Percentiles rank a stretch among this genome's conserved stretches.
These are phyloP conservation scores for Truncatella angustata DNA, from an alignment of 2,329 filamentous ascomycete genomes.

Conservation along the genomic window DNA sequence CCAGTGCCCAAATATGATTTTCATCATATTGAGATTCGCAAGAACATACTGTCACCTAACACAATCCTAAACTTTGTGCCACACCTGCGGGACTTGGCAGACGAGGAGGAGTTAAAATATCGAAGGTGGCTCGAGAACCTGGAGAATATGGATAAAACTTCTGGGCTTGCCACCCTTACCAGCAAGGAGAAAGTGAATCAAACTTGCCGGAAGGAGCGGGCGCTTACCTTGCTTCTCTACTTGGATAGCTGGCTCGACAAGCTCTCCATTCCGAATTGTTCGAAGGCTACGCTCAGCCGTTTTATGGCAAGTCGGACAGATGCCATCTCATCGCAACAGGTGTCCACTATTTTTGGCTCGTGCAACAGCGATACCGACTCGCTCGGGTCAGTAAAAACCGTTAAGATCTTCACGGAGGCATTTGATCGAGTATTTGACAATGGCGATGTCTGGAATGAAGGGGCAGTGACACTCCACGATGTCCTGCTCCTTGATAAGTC, in stretches of 20 bases:
- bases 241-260: conserved; percentile 52
- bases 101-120: conserved; percentile 55
- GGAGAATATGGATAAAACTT: conserved; percentile 55
- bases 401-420: conserved; percentile 52
- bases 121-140: conserved; percentile 56
- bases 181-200: conserved; percentile 49
- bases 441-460: conserved; percentile 26
- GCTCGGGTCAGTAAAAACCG: conserved; percentile 40
- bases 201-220: conserved; percentile 50
- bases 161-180: conserved; percentile 54
- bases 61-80: conserved; percentile 61
- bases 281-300: conserved; percentile 50
- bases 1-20: conserved; percentile 58
- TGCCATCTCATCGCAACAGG: conserved; percentile 53
- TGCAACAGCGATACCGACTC: conserved; percentile 41
- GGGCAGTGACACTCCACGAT: conserved; percentile 47
- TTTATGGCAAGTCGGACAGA: conserved; percentile 49
- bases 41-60: conserved; percentile 59
- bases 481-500: conserved; percentile 53
- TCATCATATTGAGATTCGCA: conserved; percentile 58
- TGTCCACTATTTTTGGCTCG: conserved; percentile 48
- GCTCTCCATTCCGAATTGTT: conserved; percentile 50
- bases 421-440: conserved; percentile 55
- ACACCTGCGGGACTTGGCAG: conserved; percentile 55
- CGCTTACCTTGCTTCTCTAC: conserved; percentile 50